Base-by-base conservation (phyloP, 441 rosid species). In the Viola pubescens region DNA sequence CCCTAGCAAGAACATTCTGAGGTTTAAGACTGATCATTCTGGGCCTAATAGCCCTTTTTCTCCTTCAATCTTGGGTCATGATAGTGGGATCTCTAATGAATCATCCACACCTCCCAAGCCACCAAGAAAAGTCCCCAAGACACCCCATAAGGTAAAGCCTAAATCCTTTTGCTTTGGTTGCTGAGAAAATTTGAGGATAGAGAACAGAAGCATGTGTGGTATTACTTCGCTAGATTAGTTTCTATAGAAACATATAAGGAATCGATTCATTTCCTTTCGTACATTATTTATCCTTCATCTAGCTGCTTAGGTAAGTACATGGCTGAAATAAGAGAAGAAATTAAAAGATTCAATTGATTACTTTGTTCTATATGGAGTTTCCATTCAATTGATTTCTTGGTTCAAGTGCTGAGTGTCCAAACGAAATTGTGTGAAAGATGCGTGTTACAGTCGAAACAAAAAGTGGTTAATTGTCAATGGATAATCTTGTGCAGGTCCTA, bases 121-220 rank as follows among this genome's bases (percentile, higher is more conserved):
- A 0, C 89, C 91, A 0, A 70, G 99, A 67, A 94, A 94, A 74
- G 97, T 94, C 49, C 91, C 96, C 65, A 94, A 94, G 74, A 90
- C 97, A 1, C 95, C 99, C 39, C 99, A 88, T 56, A 94, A 94
- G 97, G 98, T 87, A 42, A 43, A 50, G 13, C 11, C 10, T 7
- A 40, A 12, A n/a, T 46, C 13, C 9, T 5, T 2, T 26, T 48
- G 19, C 8, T n/a, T 60, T 39, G 48, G n/a, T 39, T 49, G 54
- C 9, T 43, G 11, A 40, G 37, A 56, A 6, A 37, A 38, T 13
- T 34, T 26, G 56, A n/a, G 43, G 56, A 37, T 53, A 11, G 37
- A 37, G 56, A 53, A 26, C 34, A 26, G 34, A 26, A 26, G 34
- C 34, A 26, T 26, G 34, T 26, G 34, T 26, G 34, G 34, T 26